phyloP scores from a whole-genome alignment of 1,284 basidiomycete genomes.

The Cutaneotrichosporon sp. region DNA sequence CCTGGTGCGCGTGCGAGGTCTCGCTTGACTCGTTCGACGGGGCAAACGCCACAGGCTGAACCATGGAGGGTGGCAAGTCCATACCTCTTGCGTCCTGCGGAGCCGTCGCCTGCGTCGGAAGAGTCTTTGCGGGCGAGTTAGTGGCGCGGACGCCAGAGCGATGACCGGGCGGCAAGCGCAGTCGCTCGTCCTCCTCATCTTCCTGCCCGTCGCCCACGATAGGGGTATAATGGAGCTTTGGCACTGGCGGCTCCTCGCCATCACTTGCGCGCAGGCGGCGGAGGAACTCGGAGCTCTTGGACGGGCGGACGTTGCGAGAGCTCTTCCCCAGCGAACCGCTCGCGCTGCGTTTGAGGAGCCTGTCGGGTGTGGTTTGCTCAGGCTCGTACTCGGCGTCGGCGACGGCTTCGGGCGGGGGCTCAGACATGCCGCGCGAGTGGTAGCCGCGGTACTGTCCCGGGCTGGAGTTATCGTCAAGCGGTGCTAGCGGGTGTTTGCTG shows the following conservation, averaged over 20 bases:
- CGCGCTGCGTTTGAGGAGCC: not conserved
- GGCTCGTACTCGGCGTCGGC: not conserved
- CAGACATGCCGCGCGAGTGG: not conserved
- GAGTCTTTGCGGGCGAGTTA: not conserved
- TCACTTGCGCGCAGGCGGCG: conserved; percentile 4
- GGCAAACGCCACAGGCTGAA: too few species aligned
- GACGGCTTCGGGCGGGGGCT: not conserved
- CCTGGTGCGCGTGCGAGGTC: not conserved
- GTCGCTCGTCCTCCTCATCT: conserved; percentile 7
- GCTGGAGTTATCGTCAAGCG: not conserved
- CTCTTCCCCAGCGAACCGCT: too few species aligned
- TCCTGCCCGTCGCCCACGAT: not conserved
- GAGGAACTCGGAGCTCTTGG: conserved; percentile 10
- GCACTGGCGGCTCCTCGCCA: not conserved
- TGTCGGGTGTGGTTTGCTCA: not conserved
- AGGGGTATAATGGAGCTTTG: too few species aligned
- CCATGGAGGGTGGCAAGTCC: too few species aligned
- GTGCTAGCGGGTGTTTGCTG: not conserved
- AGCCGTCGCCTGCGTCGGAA: not conserved
- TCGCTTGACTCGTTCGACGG: not conserved
- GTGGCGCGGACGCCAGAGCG: not conserved
- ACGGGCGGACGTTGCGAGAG: not conserved
- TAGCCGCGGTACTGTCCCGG: not conserved
- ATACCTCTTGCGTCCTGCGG: not conserved
- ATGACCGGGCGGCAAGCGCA: not conserved